phyloP scores from a whole-genome alignment of 768 basidiomycete genomes.

The Hypholoma fasciculare region DNA sequence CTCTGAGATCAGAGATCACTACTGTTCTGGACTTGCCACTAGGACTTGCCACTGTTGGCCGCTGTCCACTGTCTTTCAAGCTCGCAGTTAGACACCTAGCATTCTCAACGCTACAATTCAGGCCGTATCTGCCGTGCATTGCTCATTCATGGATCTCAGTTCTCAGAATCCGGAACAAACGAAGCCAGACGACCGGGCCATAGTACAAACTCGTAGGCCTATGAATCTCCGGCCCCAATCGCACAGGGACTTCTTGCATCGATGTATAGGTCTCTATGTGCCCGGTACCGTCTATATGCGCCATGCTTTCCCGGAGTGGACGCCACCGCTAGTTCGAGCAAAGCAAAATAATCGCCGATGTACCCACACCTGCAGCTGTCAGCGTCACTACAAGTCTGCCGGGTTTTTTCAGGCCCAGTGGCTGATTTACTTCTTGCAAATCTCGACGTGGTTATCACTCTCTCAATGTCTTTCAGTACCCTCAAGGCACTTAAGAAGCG shows the following conservation, averaged over 20 bases:
- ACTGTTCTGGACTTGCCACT: background rate
- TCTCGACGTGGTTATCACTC: constrained; percentile 20
- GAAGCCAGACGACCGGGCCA: background rate
- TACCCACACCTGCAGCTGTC: constrained; percentile 6
- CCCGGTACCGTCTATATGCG: constrained; percentile 1
- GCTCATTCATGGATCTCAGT: background rate
- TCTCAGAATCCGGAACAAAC: background rate
- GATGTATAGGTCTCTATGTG: background rate
- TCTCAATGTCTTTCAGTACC: constrained; percentile 18
- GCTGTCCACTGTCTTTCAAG: background rate
- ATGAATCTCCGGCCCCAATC: background rate
- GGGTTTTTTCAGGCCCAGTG: constrained; percentile 7
- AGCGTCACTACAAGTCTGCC: background rate
- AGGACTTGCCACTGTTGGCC: background rate
- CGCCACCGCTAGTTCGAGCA: constrained; percentile 1
- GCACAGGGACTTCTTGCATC: background rate
- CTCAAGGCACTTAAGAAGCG: constrained; percentile 19
- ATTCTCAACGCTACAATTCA: background rate
- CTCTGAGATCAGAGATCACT: background rate
- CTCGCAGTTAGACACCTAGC: background rate
- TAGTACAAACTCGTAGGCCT: background rate
- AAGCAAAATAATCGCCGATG: background rate
- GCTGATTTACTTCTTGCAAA: constrained; percentile 28
- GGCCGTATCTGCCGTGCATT: background rate
- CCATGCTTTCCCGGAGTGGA: background rate